phyloP scores from a whole-genome alignment of 169 alveolate genomes.

The Neospora caninum region DNA sequence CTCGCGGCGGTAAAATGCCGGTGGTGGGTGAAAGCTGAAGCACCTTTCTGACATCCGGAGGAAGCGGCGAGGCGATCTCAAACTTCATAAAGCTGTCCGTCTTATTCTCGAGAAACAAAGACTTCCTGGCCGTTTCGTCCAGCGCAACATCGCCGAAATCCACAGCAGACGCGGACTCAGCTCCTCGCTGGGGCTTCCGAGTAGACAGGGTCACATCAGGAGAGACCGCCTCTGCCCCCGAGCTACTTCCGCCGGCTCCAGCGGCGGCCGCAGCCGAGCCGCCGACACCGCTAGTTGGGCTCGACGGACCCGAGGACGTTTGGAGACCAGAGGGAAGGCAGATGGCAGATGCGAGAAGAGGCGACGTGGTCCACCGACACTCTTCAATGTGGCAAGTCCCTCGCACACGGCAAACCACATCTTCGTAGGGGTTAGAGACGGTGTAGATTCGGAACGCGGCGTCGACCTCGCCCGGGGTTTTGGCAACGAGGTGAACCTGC shows the following conservation, averaged over 20 bases:
- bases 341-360: neutral
- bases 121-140: neutral
- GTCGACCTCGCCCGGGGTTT: constrained; percentile 59
- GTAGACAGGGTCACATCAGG: neutral
- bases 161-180: neutral
- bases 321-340: too few relatives aligned
- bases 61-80: constrained; percentile 60
- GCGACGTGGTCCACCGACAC: constrained; percentile 2
- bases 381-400: constrained; percentile 39
- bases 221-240: neutral
- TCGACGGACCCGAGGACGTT: neutral
- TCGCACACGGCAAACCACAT: constrained; percentile 19
- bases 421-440: constrained; percentile 73
- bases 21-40: neutral
- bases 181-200: neutral
- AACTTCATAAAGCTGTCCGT: constrained; percentile 52
- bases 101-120: constrained; percentile 57
- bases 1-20: neutral
- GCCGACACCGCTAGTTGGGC: neutral
- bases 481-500: constrained; percentile 35
- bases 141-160: constrained; percentile 49
- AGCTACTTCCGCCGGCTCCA: neutral
- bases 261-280: neutral
- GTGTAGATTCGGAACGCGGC: constrained; percentile 66
- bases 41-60: constrained; percentile 45